Percentiles rank a stretch among this genome's conserved stretches.
phyloP scores from a whole-genome alignment of 2,329 filamentous ascomycete genomes.

The Mariannaea elegans region DNA sequence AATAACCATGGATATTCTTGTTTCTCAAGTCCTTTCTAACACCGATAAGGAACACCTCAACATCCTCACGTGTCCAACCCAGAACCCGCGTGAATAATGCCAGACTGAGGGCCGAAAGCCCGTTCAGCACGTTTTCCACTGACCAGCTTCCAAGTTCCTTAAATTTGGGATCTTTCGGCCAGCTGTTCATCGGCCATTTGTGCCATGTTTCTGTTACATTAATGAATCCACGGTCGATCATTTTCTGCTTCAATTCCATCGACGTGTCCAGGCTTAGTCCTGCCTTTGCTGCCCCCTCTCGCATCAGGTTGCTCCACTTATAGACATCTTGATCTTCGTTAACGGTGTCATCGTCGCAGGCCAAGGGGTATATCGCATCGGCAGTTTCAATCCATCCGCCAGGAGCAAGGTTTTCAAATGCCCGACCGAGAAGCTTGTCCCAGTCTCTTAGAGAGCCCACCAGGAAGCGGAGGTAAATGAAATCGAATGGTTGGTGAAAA shows the following conservation, averaged over 20 bases:
- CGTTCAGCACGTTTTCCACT: constrained; percentile 2
- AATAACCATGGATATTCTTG: constrained; percentile 3
- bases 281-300: constrained; percentile 3
- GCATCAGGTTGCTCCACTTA: constrained; percentile 11
- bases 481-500: constrained; percentile 6
- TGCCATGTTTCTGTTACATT: neutral
- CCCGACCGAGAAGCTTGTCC: constrained; percentile 3
- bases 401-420: neutral
- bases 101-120: constrained; percentile 6
- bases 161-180: constrained; percentile 7
- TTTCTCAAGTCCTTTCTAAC: constrained; percentile 10
- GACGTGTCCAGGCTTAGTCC: constrained; percentile 2
- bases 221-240: constrained; percentile 1
- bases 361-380: constrained; percentile 5
- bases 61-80: constrained; percentile 9
- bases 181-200: constrained; percentile 13
- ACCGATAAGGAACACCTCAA: constrained; percentile 8
- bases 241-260: constrained; percentile 10
- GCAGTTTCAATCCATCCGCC: constrained; percentile 14
- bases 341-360: constrained; percentile 8
- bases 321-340: constrained; percentile 2
- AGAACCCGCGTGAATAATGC: constrained; percentile 6
- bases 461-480: constrained; percentile 13
- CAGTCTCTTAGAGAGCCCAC: constrained; percentile 10
- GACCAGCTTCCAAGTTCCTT: constrained; percentile 10